Evolutionary conservation across 257 asterid species (phyloP), one percentile per base, ranked within the genome.

Genomic region (Solanum dulcamara): DNA sequence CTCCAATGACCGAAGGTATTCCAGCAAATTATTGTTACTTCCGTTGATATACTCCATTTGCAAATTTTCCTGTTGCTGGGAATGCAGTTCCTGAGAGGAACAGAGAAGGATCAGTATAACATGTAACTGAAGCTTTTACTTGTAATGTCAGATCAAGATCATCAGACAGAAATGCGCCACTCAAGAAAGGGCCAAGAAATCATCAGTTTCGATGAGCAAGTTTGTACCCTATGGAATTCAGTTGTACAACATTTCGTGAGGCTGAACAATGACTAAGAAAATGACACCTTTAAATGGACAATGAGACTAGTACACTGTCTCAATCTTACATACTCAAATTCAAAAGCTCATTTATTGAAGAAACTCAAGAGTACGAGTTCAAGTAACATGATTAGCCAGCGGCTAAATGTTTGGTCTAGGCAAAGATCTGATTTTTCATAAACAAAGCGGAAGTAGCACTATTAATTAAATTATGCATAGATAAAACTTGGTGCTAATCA

Each of bases 1-100:
- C 84, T 97, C 98, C 94, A 97, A 86, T 46, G 98, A 95, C 88
- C 98, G 88, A 38, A 97, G 89, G 88, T 95, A 95, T 88, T 97
- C 97, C 33, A 97, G 91, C 84, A 97, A 91, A 88, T 92, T 91
- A 88, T 97, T 97, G 85, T 93, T 90, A 83, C 94, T 91, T 71
- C 85, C 89, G 57, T 87, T 90, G 72, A 87, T 86, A 86, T 83
- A 91, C 93, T 93, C 98, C 90, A 92, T 91, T 81, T 89, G 91
- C 89, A 89, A 10, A 89, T 89, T 95, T 90, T 93, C 90, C 87
- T 89, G 95, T 88, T 89, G 90, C 88, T 26, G 89, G 44, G 91
- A 87, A 80, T 90, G 89, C 84, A 97, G 91, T 84, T 94, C 98
- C 99, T 97, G 87, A 85, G 67, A 86, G 33, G 24, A 83, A 83